A percentile compares a stretch with the other conserved stretches of the same genome.
Conservation (phyloP, 306 rosid genomes). For the Styphnolobium japonicum region DNA sequence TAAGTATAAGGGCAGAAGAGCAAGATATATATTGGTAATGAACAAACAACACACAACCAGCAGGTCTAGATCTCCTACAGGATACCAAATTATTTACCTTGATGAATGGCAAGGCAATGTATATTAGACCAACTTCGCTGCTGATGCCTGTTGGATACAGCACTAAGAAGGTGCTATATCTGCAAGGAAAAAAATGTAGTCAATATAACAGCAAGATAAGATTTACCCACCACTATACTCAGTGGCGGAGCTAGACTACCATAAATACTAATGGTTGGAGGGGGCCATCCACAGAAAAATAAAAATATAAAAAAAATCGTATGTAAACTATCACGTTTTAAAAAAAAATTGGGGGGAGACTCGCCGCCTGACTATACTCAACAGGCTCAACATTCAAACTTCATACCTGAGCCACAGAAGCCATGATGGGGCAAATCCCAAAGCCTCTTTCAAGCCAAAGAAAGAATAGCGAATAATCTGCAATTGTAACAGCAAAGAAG, state of each 20-base stretch:
- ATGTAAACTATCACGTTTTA: too few species aligned
- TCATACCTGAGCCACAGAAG: conserved; percentile 69
- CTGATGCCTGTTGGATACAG: conserved; percentile 61
- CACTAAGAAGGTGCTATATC: conserved; percentile 67
- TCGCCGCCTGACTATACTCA: too few species aligned
- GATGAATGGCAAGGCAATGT: conserved; percentile 53
- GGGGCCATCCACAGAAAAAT: too few species aligned
- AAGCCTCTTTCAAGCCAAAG: conserved; percentile 61
- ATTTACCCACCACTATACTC: not conserved
- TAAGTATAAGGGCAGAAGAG: conserved; percentile 26
- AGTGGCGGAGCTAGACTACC: too few species aligned
- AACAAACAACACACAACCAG: not conserved
- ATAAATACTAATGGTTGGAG: too few species aligned
- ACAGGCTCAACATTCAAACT: not conserved
- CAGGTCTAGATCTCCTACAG: not conserved
- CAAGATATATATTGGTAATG: conserved; percentile 27
- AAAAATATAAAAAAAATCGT: too few species aligned
- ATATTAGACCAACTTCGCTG: conserved; percentile 69
- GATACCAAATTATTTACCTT: conserved; percentile 42
- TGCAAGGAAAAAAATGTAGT: conserved; percentile 21
- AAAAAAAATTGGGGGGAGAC: too few species aligned
- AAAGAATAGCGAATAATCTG: conserved; percentile 70
- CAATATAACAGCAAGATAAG: not conserved
- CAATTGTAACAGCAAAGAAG: not conserved
- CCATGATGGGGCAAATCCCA: conserved; percentile 73